Percentiles rank a stretch among this genome's conserved stretches.
phyloP scores from a whole-genome alignment of 257 asterid species.

The Linderniella brevidens region DNA sequence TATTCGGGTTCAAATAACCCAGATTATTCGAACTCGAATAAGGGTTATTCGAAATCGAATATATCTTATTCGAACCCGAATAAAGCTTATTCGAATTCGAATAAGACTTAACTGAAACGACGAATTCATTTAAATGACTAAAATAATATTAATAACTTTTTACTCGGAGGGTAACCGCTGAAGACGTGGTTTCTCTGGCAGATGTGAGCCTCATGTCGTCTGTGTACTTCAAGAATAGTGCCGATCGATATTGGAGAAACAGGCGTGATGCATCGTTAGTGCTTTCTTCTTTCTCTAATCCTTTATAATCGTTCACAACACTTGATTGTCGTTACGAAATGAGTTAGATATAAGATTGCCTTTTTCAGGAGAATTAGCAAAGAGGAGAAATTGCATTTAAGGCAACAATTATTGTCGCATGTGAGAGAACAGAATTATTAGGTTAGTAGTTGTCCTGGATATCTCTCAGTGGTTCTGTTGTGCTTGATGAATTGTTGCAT shows the following conservation, averaged over 20 bases:
- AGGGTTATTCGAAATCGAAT: too few species aligned
- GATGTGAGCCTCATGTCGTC: slow-evolving; percentile 87
- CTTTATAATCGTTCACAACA: slow-evolving; percentile 1
- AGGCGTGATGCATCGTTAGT: slow-evolving; percentile 73
- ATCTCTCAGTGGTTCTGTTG: too few species aligned
- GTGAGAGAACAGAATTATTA: slow-evolving; percentile 79
- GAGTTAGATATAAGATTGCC: neutral
- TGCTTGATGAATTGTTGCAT: too few species aligned
- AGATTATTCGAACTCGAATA: too few species aligned
- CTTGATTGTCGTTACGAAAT: slow-evolving; percentile 1
- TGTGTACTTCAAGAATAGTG: slow-evolving; percentile 72
- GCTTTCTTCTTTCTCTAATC: too few species aligned
- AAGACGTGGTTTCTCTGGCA: slow-evolving; percentile 48
- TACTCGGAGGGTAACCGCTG: slow-evolving; percentile 49
- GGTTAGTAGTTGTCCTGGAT: slow-evolving; percentile 14
- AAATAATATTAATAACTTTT: too few species aligned
- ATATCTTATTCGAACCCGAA: too few species aligned
- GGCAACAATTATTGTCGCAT: slow-evolving; percentile 70
- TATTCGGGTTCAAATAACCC: too few species aligned
- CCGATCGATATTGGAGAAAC: slow-evolving; percentile 78
- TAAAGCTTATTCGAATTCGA: too few species aligned
- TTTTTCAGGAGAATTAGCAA: slow-evolving; percentile 58
- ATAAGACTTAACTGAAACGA: too few species aligned
- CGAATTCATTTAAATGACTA: too few species aligned
- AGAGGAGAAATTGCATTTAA: slow-evolving; percentile 77